These are phyloP conservation scores for Aphanocladium album DNA, from an alignment of 2,329 filamentous ascomycete genomes.

Conservation along the genomic window DNA sequence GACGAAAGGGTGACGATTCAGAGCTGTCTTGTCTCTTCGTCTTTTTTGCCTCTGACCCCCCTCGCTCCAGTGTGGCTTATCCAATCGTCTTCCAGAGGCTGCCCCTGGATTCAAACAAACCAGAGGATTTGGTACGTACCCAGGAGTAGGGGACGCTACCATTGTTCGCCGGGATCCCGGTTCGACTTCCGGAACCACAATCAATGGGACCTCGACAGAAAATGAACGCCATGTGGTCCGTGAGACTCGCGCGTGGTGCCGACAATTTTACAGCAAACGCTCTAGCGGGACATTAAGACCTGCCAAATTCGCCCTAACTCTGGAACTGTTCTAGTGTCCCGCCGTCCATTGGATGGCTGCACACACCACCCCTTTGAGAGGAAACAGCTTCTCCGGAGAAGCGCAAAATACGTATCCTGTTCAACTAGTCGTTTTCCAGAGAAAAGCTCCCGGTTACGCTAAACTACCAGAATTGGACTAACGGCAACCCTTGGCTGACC, in stretches of 20 bases:
- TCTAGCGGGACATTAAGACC: background rate
- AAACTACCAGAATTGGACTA: too few relatives aligned
- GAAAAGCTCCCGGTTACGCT: too few relatives aligned
- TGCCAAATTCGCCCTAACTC: background rate
- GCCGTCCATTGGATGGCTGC: too few relatives aligned
- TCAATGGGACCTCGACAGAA: constrained; percentile 1
- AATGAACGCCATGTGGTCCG: constrained; percentile 5
- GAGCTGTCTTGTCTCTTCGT: too few relatives aligned
- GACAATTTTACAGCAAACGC: background rate
- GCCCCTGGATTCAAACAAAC: background rate
- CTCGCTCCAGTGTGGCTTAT: background rate
- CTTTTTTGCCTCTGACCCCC: too few relatives aligned
- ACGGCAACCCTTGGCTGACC: too few relatives aligned
- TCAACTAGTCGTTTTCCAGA: too few relatives aligned
- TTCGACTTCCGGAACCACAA: constrained; percentile 4
- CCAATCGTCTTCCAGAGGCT: background rate
- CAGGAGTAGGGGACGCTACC: background rate
- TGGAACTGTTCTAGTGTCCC: background rate
- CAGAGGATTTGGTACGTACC: background rate
- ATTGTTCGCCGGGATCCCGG: constrained; percentile 4
- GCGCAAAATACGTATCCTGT: too few relatives aligned
- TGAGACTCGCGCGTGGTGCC: background rate
- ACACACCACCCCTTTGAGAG: too few relatives aligned
- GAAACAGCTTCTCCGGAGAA: too few relatives aligned
- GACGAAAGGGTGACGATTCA: background rate